Base-by-base conservation (phyloP, 352 stramenopile species). In the Peronospora destructor region DNA sequence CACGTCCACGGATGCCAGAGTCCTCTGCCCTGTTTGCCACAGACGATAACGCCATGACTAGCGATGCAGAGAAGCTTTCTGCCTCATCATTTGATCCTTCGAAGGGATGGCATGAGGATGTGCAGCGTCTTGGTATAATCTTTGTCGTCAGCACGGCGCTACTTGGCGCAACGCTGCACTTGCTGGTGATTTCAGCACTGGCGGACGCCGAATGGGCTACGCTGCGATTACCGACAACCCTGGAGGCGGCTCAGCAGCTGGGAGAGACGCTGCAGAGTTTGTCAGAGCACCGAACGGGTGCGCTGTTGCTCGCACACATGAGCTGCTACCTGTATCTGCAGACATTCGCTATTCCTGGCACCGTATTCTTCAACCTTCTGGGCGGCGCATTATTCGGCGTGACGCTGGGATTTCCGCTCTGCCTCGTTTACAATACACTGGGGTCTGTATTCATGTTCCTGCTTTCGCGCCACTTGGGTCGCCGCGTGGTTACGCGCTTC, bases 291-390 rank as follows among this genome's bases (percentile, higher is more conserved):
- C 66, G 66, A 42, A 58, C 49, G 2, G 48, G 42, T 4, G 56
- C 73, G 7, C 50, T 90, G 17, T 61, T 88, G 36, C 45, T 87
- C 11, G 77, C 75, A 14, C 80, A 91, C 63, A 81, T 73, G 61
- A 66, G 64, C 36, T 85, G 69, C 53, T 88, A 91, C 56, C 34
- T 91, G 45, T 91, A 85, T 50, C 45, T 88, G 42, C 80, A 91
- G 60, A 87, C 71, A 21, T 91, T 87, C 46, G 76, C 76, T 39
- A 91, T 91, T 42, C 80, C 80, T 0, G 80, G 80, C 35, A 91
- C 76, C 0, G 65, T 91, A 23, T 91, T 91, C 47, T 83, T 91
- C 55, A 91, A 91, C 38, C 50, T 91, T 13, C 59, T 91, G 19
- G 75, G 74, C 21, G 80, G 80, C 4, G 80, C 80, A 36, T 56